Evolutionary conservation across 495 filamentous ascomycete species (phyloP).

Genomic region (Neurospora sp.): DNA sequence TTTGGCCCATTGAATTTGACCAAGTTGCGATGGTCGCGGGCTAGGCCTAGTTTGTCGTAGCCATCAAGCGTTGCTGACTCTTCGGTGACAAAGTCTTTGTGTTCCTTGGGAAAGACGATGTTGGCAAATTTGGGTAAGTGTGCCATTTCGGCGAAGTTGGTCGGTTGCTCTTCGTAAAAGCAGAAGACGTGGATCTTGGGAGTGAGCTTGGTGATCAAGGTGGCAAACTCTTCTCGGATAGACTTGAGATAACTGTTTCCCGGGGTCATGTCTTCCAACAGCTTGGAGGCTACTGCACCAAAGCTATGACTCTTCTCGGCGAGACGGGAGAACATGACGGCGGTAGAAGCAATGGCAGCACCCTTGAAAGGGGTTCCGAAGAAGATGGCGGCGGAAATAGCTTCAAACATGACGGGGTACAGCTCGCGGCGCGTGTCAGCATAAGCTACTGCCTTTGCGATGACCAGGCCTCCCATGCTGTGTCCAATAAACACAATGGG

Average conservation of each 20-base stretch:
- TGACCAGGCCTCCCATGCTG: slow-evolving; percentile 56
- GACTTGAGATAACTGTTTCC: not conserved
- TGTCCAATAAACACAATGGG: slow-evolving; percentile 31
- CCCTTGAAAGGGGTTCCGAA: slow-evolving; percentile 31
- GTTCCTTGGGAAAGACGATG: not conserved
- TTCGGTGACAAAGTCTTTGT: not conserved
- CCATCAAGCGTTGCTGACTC: not conserved
- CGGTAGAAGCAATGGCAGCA: slow-evolving; percentile 17
- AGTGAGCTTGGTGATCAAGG: not conserved
- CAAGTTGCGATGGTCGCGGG: not conserved
- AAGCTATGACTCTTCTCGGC: slow-evolving; percentile 16
- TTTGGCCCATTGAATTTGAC: not conserved
- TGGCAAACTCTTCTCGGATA: not conserved
- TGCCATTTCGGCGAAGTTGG: not conserved
- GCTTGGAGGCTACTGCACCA: slow-evolving; percentile 16
- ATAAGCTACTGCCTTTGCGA: slow-evolving; percentile 25
- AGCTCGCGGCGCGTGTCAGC: slow-evolving; percentile 21
- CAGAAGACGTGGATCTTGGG: not conserved
- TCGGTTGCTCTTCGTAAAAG: not conserved
- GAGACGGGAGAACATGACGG: slow-evolving; percentile 20
- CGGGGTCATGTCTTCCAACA: slow-evolving; percentile 21
- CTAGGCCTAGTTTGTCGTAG: not conserved
- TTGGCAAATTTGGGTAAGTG: not conserved
- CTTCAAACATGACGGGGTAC: slow-evolving; percentile 26
- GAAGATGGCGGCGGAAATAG: slow-evolving; percentile 23